Evolutionary conservation across 306 rosid genomes (phyloP).

Genomic region (Cercis canadensis): DNA sequence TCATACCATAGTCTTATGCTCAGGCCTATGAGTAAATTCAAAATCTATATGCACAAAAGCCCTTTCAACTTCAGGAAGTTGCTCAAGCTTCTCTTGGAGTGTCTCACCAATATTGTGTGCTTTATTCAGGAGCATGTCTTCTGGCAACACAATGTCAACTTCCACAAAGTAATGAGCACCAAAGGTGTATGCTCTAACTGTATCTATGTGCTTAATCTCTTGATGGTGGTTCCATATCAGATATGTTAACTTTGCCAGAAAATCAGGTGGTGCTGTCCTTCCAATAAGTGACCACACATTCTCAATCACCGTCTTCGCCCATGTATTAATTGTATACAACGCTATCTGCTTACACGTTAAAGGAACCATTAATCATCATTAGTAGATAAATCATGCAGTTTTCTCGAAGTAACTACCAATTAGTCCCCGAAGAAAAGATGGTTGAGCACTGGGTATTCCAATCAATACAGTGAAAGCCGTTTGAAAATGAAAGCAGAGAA

Average conservation of each 20-base stretch:
- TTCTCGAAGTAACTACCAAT: too few species aligned
- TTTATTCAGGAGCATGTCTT: constrained; percentile 61
- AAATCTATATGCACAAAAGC: constrained; percentile 88
- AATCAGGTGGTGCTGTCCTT: constrained; percentile 84
- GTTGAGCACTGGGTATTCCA: too few species aligned
- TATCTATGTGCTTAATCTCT: constrained; percentile 75
- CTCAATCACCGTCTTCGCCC: constrained; percentile 80
- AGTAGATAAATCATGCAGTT: too few species aligned
- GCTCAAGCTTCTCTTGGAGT: constrained; percentile 79
- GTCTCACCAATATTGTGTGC: constrained; percentile 87
- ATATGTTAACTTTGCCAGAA: constrained; percentile 68
- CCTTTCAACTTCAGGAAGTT: constrained; percentile 77
- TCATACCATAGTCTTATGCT: constrained; percentile 67
- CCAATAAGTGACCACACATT: constrained; percentile 74
- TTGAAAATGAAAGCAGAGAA: constrained; percentile 2
- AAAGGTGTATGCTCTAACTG: constrained; percentile 84
- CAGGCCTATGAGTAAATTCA: constrained; percentile 80
- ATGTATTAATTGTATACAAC: constrained; percentile 75
- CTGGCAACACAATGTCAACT: constrained; percentile 81
- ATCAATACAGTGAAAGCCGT: too few species aligned
- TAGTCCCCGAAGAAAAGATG: too few species aligned
- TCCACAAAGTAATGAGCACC: constrained; percentile 82
- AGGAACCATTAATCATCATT: neutral
- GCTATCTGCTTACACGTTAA: constrained; percentile 66
- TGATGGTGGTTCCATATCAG: constrained; percentile 87